Percentiles rank a stretch among this genome's conserved stretches.
phyloP scores from a whole-genome alignment of 2,329 filamentous ascomycete species.

The Hirsutella rhossiliensis region DNA sequence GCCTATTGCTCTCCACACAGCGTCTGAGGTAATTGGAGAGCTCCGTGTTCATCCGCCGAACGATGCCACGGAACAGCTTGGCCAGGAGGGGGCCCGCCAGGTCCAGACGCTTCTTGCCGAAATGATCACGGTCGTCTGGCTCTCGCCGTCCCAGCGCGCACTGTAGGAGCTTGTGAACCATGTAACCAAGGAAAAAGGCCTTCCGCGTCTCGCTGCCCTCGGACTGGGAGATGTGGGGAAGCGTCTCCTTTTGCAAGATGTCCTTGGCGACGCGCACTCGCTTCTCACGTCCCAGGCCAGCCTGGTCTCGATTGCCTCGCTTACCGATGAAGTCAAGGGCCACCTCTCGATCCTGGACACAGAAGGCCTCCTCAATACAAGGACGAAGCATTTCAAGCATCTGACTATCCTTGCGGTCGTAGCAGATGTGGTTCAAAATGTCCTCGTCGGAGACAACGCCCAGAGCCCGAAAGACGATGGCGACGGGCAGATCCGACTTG shows the following conservation, averaged over 20 bases:
- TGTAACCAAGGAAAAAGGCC: slow-evolving; percentile 96
- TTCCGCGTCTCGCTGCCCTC: slow-evolving; percentile 94
- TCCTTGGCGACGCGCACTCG: slow-evolving; percentile 88
- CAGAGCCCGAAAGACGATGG: slow-evolving; percentile 87
- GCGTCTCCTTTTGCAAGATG: slow-evolving; percentile 90
- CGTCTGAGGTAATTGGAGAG: slow-evolving; percentile 84
- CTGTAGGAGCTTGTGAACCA: slow-evolving; percentile 92
- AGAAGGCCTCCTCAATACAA: slow-evolving; percentile 93
- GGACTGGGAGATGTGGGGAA: slow-evolving; percentile 91
- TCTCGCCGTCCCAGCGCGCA: slow-evolving; percentile 87
- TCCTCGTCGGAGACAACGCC: slow-evolving; percentile 96
- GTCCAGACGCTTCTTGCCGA: slow-evolving; percentile 96
- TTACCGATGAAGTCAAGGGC: slow-evolving; percentile 94
- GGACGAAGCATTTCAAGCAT: slow-evolving; percentile 98
- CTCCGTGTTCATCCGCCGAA: slow-evolving; percentile 83
- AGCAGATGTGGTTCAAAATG: slow-evolving; percentile 95
- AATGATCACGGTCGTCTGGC: slow-evolving; percentile 95
- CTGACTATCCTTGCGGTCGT: slow-evolving; percentile 85
- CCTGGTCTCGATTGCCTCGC: slow-evolving; percentile 54
- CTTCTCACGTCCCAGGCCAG: slow-evolving; percentile 64
- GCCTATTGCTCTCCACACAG: slow-evolving; percentile 77
- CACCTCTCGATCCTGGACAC: slow-evolving; percentile 89
- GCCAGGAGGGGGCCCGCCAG: slow-evolving; percentile 87
- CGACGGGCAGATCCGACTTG: slow-evolving; percentile 86
- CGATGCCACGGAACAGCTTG: slow-evolving; percentile 89